Conservation (phyloP, 176 grass and related monocot genomes). For the Carex scoparia region DNA sequence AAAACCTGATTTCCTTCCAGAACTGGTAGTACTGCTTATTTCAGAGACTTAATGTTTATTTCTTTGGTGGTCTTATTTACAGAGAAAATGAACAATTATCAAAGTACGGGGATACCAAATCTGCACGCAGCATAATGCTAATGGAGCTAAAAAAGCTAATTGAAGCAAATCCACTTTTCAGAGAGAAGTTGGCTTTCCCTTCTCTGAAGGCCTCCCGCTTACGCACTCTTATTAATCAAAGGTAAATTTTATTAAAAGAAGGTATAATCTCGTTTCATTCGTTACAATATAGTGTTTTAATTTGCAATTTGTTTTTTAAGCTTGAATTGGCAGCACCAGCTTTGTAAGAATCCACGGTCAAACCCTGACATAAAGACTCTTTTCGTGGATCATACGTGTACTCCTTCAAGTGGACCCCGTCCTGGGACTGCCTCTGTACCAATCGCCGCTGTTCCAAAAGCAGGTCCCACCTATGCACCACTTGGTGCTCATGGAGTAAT, state of each 20-base stretch:
- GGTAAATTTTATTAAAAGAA: slow-evolving; percentile 33
- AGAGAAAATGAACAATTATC: slow-evolving; percentile 98
- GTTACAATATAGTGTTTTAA: slow-evolving; percentile 11
- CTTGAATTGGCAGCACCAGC: slow-evolving; percentile 99
- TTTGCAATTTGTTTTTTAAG: slow-evolving; percentile 33
- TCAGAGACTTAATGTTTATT: not conserved
- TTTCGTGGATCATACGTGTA: slow-evolving; percentile 84
- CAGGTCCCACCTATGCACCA: slow-evolving; percentile 58
- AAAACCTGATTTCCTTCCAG: not conserved
- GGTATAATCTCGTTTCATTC: not conserved
- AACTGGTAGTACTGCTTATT: not conserved
- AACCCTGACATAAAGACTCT: slow-evolving; percentile 99
- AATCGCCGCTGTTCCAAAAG: slow-evolving; percentile 71
- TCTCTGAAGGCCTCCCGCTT: slow-evolving; percentile 83
- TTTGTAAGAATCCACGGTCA: slow-evolving; percentile 88
- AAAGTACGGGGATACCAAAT: slow-evolving; percentile 93
- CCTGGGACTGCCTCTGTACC: slow-evolving; percentile 78
- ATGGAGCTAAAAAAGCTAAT: slow-evolving; percentile 96
- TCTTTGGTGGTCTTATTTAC: slow-evolving; percentile 21
- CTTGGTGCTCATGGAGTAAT: slow-evolving; percentile 64
- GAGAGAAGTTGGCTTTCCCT: slow-evolving; percentile 84
- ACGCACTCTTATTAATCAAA: slow-evolving; percentile 96
- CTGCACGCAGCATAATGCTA: slow-evolving; percentile 86
- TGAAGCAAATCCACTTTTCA: slow-evolving; percentile 94
- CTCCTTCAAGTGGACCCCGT: slow-evolving; percentile 64